Evolutionary conservation across 768 basidiomycete species (phyloP), one percentile per base, ranked within the genome.

Genomic region (Terana coerulea): DNA sequence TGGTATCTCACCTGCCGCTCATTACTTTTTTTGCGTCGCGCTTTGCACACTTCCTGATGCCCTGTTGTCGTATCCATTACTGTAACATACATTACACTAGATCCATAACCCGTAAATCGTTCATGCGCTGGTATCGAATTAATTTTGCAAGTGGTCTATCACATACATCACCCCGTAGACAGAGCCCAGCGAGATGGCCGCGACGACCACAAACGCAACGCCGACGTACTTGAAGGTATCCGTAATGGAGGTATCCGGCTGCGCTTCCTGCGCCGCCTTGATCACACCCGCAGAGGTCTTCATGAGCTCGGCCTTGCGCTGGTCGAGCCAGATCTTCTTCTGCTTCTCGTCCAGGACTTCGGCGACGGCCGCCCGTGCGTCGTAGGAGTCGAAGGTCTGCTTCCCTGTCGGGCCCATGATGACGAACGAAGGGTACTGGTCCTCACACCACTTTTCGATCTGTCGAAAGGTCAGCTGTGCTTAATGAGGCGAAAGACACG

Each of bases 391-490:
- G 56, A 80, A 73, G 2, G 67, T 58, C 28, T 54, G 39, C 29
- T 40, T 40, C 17, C 53, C 54, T 9, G 37, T 14, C 30, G 15
- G 43, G 19, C 37, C 59, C 59, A 79, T 57, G 5, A 67, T 65
- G 37, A 99, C 80, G 74, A 95, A 97, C 2, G 93, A 91, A 2
- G 95, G 95, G 72, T 91, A 99, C 67, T 95, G 77, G 59, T 85
- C 88, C 68, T 98, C 95, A 51, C 74, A 83, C 95, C 95, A 98
- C 69, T 85, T 82, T 61, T 98, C 95, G 66, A 98, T 91, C 91
- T 86, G 61, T 58, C 31, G 41, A 49, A 48, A 51, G 59, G 51
- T 43, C 45, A 52, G 25, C 35, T 30, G 43, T 46, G 24, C 24
- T 40, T 21, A 47, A 49, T 39, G 30, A 43, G 35, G 21, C 19